Evolutionary conservation across 306 rosid species (phyloP).

Genomic region (Cucurbita moschata): DNA sequence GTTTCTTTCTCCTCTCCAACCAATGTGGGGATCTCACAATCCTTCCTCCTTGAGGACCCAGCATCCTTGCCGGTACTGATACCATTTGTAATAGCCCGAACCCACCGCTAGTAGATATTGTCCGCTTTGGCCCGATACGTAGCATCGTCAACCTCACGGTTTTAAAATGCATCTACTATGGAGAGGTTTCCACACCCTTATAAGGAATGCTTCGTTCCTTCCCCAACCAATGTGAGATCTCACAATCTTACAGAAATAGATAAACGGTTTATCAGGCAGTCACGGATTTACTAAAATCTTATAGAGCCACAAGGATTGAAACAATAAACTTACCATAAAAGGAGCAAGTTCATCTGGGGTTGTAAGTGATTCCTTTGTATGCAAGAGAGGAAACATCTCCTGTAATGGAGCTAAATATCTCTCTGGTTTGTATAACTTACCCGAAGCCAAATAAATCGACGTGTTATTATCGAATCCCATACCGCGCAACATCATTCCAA

Average conservation of each 20-base stretch:
- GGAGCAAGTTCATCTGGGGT: conserved; percentile 75
- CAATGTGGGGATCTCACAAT: too few species aligned
- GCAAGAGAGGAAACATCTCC: conserved; percentile 72
- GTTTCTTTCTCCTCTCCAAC: too few species aligned
- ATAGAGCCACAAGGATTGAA: background rate
- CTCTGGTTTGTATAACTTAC: conserved; percentile 62
- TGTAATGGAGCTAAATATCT: conserved; percentile 62
- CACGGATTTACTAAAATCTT: background rate
- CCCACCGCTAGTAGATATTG: too few species aligned
- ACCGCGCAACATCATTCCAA: conserved; percentile 86
- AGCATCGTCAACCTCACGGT: too few species aligned
- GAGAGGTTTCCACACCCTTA: too few species aligned
- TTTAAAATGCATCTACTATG: too few species aligned
- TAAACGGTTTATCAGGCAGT: background rate
- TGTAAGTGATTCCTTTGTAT: conserved; percentile 84
- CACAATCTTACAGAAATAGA: background rate
- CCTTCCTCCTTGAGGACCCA: too few species aligned
- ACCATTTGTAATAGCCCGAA: too few species aligned
- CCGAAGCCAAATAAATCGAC: conserved; percentile 79
- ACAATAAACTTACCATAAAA: conserved; percentile 34
- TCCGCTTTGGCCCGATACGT: too few species aligned
- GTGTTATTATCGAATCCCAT: conserved; percentile 83
- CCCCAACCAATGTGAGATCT: too few species aligned
- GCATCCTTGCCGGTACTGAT: too few species aligned
- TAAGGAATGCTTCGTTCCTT: too few species aligned